Base-by-base conservation (phyloP, 495 filamentous ascomycete genomes). In the Tuber melanosporum region DNA sequence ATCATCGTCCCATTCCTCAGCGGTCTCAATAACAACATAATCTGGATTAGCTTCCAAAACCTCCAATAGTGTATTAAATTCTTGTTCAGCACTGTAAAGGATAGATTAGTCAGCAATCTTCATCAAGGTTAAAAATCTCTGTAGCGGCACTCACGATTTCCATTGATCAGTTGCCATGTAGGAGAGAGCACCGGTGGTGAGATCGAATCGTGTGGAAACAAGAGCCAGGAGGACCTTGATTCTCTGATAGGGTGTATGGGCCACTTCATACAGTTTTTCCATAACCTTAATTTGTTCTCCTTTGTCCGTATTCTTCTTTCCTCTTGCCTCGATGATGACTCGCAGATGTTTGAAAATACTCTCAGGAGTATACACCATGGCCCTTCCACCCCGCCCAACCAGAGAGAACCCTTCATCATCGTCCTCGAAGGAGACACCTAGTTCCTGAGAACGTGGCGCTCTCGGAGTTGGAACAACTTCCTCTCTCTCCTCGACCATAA, bases 1-100 rank as follows among this genome's bases (percentile, higher is more conserved):
- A 80, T 98, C 95, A 84, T 99, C 96, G 81, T 99, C 95, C 95
- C 95, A 98, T 83, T 99, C 96, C 78, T 99, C 95, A 22, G 94
- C 95, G 77, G 88, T 90, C 85, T 98, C 95, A 74, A 94, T 87
- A 66, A 99, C 91, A 73, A 98, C 87, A 80, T 94, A 90, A 77
- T 94, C 89, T 75, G 86, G 87, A 84, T 93, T 91, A 52, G 86
- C 84, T 84, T 97, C 94, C 71, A 99, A 91, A 19, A 93, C 90
- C 71, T 90, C 87, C 71, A 99, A 88, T 32, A 99, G 87, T 72
- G 86, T 87, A 20, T 88, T 88, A 78, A 97, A 91, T 83, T 98
- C 95, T 81, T 91, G 89, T 84, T 98, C 92, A 19, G 96, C 94
- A 43, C 86, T 87, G 69, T 10, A 49, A 66, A 62, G 10, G 22